A percentile compares a stretch with the other conserved stretches of the same genome.
Conservation (phyloP, 352 stramenopile genomes). For the Phytophthora sojae region DNA sequence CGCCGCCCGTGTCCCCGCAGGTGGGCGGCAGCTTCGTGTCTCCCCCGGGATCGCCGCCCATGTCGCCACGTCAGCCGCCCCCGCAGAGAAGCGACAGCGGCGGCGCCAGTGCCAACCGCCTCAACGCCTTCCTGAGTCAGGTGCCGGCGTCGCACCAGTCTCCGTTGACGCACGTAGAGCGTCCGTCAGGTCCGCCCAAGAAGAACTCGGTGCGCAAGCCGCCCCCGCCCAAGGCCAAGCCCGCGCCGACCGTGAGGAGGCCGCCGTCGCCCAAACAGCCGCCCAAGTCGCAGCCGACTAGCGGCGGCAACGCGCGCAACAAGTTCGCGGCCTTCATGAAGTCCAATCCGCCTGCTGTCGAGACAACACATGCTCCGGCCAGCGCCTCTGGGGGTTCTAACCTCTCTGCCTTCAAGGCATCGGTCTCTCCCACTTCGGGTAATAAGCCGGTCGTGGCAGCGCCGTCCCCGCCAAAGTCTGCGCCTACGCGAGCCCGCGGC, state of each 20-base stretch:
- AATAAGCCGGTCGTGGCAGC: constrained; percentile 23
- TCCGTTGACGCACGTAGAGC: constrained; percentile 66
- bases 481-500: constrained; percentile 37
- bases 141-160: constrained; percentile 66
- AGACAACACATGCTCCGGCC: constrained; percentile 31
- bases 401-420: constrained; percentile 40
- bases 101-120: constrained; percentile 54
- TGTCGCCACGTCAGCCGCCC: constrained; percentile 31
- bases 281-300: constrained; percentile 25
- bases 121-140: constrained; percentile 84
- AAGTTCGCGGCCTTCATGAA: constrained; percentile 88
- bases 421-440: constrained; percentile 32
- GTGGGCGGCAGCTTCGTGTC: constrained; percentile 43
- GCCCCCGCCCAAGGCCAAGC: constrained; percentile 28
- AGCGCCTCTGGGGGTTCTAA: constrained; percentile 26
- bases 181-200: constrained; percentile 66
- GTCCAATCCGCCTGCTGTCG: constrained; percentile 63
- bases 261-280: constrained; percentile 37
- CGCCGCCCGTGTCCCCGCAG: constrained; percentile 60
- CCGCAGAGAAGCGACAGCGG: constrained; percentile 54
- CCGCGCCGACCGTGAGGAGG: constrained; percentile 25
- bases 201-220: constrained; percentile 54
- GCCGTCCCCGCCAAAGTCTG: constrained; percentile 35
- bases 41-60: constrained; percentile 32
- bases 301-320: constrained; percentile 53